phyloP scores from a whole-genome alignment of 768 basidiomycete species.

The Antrodiella citrinella region DNA sequence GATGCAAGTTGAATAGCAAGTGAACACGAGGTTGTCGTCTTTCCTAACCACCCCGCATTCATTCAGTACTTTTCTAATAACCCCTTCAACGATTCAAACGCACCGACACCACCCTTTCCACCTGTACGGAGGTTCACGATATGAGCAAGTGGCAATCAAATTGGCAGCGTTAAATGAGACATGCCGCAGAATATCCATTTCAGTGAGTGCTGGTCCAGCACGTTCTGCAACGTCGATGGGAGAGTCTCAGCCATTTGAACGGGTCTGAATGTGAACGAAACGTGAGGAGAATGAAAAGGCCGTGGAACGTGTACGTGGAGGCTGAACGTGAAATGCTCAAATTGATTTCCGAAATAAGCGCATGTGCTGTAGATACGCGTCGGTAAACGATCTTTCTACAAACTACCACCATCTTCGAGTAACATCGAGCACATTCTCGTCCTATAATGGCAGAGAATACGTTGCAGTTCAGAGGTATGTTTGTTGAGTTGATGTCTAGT shows the following conservation, averaged over 20 bases:
- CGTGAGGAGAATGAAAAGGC: constrained; percentile 7
- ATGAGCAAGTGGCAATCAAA: constrained; percentile 11
- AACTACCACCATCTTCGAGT: constrained; percentile 8
- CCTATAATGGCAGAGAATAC: constrained; percentile 7
- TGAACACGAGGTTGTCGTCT: constrained; percentile 97
- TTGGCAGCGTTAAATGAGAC: constrained; percentile 24
- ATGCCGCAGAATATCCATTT: constrained; percentile 99
- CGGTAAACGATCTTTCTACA: constrained; percentile 10
- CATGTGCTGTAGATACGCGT: constrained; percentile 11
- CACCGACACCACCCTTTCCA: constrained; percentile 98
- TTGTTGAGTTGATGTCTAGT: not conserved
- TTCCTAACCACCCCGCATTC: constrained; percentile 44
- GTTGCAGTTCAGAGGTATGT: constrained; percentile 35
- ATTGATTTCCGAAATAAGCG: not conserved
- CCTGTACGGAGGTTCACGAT: constrained; percentile 37
- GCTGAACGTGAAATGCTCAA: no score
- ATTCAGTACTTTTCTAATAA: not conserved
- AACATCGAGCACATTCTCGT: constrained; percentile 6
- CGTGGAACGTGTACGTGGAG: constrained; percentile 9
- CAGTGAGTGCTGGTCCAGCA: constrained; percentile 85
- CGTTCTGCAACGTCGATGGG: constrained; percentile 84
- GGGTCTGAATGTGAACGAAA: no score
- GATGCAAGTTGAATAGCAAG: constrained; percentile 93
- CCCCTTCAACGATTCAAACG: constrained; percentile 21
- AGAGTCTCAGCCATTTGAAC: constrained; percentile 64